Evolutionary conservation across 108 stramenopile genomes (phyloP).

Genomic region (Skeletonema marinoi): DNA sequence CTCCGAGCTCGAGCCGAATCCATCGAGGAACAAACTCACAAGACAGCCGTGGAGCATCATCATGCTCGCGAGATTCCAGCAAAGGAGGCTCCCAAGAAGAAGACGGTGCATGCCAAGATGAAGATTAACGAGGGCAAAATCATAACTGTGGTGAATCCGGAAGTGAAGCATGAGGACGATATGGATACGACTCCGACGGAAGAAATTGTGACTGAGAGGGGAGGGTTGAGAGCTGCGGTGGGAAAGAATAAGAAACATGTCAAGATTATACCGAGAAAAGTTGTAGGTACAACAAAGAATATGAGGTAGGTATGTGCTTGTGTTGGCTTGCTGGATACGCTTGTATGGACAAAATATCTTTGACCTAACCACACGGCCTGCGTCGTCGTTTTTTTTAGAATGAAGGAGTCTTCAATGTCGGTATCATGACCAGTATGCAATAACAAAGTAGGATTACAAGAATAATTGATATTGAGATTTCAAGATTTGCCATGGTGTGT

Average conservation of each 20-base stretch:
- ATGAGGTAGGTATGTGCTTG: not conserved
- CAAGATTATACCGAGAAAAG: conserved; percentile 48
- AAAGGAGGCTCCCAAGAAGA: conserved; percentile 28
- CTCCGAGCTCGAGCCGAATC: conserved; percentile 22
- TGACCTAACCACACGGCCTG: no score
- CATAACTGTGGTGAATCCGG: conserved; percentile 32
- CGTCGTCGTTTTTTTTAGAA: not conserved
- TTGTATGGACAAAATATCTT: no score
- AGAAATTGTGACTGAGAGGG: not conserved
- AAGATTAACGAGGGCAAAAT: conserved; percentile 43
- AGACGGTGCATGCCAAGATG: conserved; percentile 40
- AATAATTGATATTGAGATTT: not conserved
- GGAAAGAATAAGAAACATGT: conserved; percentile 13
- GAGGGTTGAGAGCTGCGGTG: not conserved
- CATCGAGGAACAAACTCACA: not conserved
- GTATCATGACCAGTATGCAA: not conserved
- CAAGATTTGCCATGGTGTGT: not conserved
- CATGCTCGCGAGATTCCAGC: conserved; percentile 31
- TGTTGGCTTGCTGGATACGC: no score
- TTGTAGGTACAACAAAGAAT: conserved; percentile 22
- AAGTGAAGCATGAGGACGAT: conserved; percentile 6
- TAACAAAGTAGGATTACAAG: not conserved
- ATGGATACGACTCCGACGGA: conserved; percentile 17
- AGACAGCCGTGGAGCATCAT: not conserved
- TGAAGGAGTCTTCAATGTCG: not conserved